phyloP scores from a whole-genome alignment of 169 alveolate species.

The Cystoisospora suis region DNA sequence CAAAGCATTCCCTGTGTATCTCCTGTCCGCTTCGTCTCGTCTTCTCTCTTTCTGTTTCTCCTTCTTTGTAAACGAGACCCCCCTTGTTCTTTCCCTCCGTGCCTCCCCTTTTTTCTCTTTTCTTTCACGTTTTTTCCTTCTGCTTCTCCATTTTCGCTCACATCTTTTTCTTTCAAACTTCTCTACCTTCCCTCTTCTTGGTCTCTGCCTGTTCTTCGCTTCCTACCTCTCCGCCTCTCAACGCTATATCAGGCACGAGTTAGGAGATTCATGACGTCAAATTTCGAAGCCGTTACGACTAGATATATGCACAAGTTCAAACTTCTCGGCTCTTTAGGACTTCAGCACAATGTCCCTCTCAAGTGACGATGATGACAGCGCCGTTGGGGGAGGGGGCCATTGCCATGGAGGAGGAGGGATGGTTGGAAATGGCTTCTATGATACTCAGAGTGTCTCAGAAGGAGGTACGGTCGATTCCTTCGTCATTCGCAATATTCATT shows the following conservation, averaged over 20 bases:
- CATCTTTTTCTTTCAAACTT: background rate
- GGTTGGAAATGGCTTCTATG: background rate
- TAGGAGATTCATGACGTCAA: too few relatives aligned
- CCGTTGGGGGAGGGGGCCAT: too few relatives aligned
- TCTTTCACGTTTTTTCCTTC: too few relatives aligned
- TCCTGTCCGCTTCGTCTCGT: background rate
- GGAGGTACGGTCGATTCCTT: slow-evolving; percentile 39
- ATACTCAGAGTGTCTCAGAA: slow-evolving; percentile 23
- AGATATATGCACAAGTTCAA: too few relatives aligned
- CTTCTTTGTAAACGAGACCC: background rate
- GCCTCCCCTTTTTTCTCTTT: background rate
- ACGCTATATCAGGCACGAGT: too few relatives aligned
- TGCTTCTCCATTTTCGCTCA: background rate
- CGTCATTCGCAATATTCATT: slow-evolving; percentile 27
- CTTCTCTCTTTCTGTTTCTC: background rate
- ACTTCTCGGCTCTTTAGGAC: too few relatives aligned
- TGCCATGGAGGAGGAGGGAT: too few relatives aligned
- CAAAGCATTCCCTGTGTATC: background rate
- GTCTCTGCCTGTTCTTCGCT: background rate
- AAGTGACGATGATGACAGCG: background rate
- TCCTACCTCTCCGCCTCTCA: background rate
- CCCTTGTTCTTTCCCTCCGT: background rate
- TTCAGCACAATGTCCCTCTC: slow-evolving; percentile 46
- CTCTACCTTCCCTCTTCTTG: background rate
- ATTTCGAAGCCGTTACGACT: too few relatives aligned